Conservation (phyloP, 768 basidiomycete genomes). For the Artomyces pyxidatus region DNA sequence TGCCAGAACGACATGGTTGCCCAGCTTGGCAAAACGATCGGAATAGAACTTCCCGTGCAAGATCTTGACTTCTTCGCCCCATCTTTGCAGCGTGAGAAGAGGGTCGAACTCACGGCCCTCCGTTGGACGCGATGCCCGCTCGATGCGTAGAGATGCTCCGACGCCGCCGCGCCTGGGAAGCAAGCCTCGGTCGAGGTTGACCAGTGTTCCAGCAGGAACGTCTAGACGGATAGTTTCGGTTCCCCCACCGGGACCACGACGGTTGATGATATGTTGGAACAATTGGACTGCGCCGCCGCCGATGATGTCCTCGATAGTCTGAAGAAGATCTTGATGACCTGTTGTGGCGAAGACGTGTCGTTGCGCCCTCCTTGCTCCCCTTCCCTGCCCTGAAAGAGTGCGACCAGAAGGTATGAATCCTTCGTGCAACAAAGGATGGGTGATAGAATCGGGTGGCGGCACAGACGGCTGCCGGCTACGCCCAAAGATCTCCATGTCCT, state of each 20-base stretch:
- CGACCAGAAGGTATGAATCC: constrained; percentile 39
- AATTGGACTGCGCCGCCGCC: constrained; percentile 77
- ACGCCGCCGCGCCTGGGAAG: constrained; percentile 37
- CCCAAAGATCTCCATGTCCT: constrained; percentile 57
- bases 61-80: constrained; percentile 83
- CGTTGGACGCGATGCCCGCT: constrained; percentile 35
- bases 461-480: constrained; percentile 43
- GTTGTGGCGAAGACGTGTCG: constrained; percentile 39
- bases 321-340: constrained; percentile 46
- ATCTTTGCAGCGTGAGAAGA: constrained; percentile 74
- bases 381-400: constrained; percentile 34
- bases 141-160: constrained; percentile 55
- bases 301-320: constrained; percentile 75
- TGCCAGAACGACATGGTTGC: constrained; percentile 63
- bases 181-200: constrained; percentile 51
- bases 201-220: constrained; percentile 56
- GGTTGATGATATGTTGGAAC: constrained; percentile 73
- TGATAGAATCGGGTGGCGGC: constrained; percentile 59
- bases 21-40: constrained; percentile 57
- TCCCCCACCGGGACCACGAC: constrained; percentile 37
- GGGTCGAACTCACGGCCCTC: constrained; percentile 69
- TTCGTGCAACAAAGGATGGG: constrained; percentile 78
- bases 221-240: constrained; percentile 73
- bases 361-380: constrained; percentile 31
- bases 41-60: constrained; percentile 67